phyloP scores from a whole-genome alignment of 768 basidiomycete species.

The Austroboletus festivus region DNA sequence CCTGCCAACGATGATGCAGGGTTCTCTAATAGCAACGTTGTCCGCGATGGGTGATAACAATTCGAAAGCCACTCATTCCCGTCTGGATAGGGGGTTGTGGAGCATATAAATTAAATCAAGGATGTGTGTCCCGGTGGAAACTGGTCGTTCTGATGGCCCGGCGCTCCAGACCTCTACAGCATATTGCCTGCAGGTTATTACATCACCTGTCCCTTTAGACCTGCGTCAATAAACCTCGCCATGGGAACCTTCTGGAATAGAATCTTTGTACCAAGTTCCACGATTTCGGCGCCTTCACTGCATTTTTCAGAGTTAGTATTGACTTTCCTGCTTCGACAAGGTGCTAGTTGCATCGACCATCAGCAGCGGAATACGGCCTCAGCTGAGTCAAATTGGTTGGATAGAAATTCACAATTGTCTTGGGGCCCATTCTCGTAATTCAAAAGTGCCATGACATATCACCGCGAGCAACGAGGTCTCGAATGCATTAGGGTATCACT shows the following conservation, averaged over 20 bases:
- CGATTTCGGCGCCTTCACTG: background rate
- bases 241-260: background rate
- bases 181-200: background rate
- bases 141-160: background rate
- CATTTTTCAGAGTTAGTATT: background rate
- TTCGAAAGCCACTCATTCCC: slow-evolving; percentile 29
- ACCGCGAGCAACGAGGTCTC: background rate
- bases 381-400: background rate
- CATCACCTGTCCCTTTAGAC: slow-evolving; percentile 3
- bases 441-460: background rate
- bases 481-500: background rate
- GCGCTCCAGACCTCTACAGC: background rate
- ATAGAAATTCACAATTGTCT: background rate
- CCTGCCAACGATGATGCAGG: too few species aligned
- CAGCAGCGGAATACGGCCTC: background rate
- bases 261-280: background rate
- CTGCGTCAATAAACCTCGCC: background rate
- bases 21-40: too few species aligned
- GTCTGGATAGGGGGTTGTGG: slow-evolving; percentile 47
- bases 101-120: slow-evolving; percentile 4
- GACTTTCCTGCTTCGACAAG: background rate
- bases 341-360: background rate
- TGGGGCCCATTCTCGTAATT: slow-evolving; percentile 1
- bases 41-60: too few species aligned
- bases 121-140: background rate